Evolutionary conservation across 257 asterid genomes (phyloP).

Genomic region (Solanum chiquidenum): DNA sequence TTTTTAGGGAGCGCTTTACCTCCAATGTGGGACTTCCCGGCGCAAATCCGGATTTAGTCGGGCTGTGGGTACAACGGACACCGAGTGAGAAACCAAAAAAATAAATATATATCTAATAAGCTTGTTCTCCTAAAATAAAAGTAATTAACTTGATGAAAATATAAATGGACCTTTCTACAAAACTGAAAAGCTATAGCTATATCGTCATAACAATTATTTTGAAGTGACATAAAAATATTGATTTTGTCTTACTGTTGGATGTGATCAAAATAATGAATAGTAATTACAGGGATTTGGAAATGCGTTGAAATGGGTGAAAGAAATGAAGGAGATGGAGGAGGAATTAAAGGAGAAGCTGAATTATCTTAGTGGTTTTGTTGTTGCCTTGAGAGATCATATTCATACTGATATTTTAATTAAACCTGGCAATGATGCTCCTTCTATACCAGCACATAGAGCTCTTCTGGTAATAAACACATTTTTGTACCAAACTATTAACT

Average conservation of each 20-base stretch:
- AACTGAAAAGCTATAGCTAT: neutral
- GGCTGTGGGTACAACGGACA: no score
- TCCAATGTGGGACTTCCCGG: no score
- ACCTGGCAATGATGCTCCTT: slow-evolving; percentile 66
- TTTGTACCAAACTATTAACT: neutral
- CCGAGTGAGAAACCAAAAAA: no score
- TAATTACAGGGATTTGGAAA: slow-evolving; percentile 57
- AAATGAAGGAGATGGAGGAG: slow-evolving; percentile 73
- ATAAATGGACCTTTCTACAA: neutral
- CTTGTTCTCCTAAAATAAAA: neutral
- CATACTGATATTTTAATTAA: slow-evolving; percentile 63
- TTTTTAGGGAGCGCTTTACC: no score
- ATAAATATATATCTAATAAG: neutral
- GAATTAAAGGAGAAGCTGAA: slow-evolving; percentile 47
- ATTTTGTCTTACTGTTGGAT: neutral
- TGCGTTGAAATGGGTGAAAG: slow-evolving; percentile 83
- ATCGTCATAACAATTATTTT: neutral
- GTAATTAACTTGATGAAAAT: neutral
- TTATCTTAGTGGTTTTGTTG: slow-evolving; percentile 50
- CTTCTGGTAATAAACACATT: slow-evolving; percentile 16
- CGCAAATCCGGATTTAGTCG: no score
- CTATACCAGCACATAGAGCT: slow-evolving; percentile 77
- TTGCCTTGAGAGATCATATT: slow-evolving; percentile 51
- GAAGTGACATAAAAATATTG: neutral
- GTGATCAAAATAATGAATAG: neutral